Percentiles rank a stretch among this genome's conserved stretches.
These are phyloP conservation scores for Periglandula ipomoeae DNA, from an alignment of 2,329 filamentous ascomycete species.

Conservation along the genomic window DNA sequence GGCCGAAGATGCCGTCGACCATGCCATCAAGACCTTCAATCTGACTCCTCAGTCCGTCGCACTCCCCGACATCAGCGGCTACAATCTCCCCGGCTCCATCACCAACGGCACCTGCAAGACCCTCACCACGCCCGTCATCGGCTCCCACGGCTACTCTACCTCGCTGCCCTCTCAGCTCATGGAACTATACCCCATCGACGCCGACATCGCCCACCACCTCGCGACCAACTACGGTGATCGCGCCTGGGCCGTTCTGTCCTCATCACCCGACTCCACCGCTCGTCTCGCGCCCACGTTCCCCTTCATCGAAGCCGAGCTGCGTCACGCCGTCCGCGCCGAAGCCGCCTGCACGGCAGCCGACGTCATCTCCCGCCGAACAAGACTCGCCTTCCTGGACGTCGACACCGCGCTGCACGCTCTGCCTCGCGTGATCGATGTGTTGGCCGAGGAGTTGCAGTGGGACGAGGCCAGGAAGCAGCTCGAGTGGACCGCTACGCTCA, in stretches of 20 bases:
- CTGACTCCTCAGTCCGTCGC: constrained; percentile 43
- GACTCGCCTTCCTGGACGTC: constrained; percentile 68
- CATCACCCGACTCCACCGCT: constrained; percentile 34
- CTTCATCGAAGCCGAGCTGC: constrained; percentile 65
- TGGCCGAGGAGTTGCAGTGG: constrained; percentile 63
- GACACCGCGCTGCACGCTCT: constrained; percentile 61
- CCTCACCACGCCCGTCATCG: constrained; percentile 61
- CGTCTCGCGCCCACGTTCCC: constrained; percentile 59
- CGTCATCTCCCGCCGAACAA: constrained; percentile 60
- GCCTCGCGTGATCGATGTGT: constrained; percentile 61
- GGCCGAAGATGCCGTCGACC: constrained; percentile 77
- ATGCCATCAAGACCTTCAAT: constrained; percentile 59
- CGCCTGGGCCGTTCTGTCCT: constrained; percentile 59
- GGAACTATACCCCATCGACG: constrained; percentile 27
- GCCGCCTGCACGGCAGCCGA: constrained; percentile 65
- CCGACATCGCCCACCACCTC: constrained; percentile 32
- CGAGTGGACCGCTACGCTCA: constrained; percentile 44
- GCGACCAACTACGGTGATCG: constrained; percentile 40
- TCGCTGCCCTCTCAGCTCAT: constrained; percentile 24
- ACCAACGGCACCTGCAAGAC: constrained; percentile 69
- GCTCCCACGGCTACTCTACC: constrained; percentile 59
- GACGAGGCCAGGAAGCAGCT: constrained; percentile 44
- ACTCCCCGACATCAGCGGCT: constrained; percentile 58
- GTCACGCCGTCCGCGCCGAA: constrained; percentile 63
- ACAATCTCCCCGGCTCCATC: constrained; percentile 33